Conservation (phyloP, 1,139 yeast genomes). For the Taiozyma onychis region DNA sequence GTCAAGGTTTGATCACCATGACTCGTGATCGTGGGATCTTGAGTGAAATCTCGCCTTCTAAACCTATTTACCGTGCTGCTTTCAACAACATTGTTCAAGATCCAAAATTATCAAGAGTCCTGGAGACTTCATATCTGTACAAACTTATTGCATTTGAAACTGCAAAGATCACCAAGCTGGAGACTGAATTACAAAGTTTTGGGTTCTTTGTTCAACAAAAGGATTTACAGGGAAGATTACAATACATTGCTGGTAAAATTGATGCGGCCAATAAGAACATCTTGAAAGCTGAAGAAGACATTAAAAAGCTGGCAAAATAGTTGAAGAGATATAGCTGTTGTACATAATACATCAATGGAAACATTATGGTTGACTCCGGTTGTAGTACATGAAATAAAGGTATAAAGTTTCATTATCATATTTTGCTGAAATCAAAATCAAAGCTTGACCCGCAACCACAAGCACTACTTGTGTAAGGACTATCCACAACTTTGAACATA, state of each 20-base stretch:
- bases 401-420: not conserved
- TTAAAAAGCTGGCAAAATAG: constrained; percentile 25
- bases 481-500: constrained; percentile 84
- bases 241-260: constrained; percentile 62
- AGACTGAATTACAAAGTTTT: constrained; percentile 63
- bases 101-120: constrained; percentile 46
- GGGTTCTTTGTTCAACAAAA: constrained; percentile 42
- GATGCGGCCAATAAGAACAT: constrained; percentile 48
- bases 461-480: constrained; percentile 84
- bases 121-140: constrained; percentile 58
- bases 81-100: constrained; percentile 62
- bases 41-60: constrained; percentile 62
- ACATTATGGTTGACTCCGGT: not conserved
- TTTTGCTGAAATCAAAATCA: constrained; percentile 42
- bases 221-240: constrained; percentile 54
- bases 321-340: not conserved
- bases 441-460: constrained; percentile 98
- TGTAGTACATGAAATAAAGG: not conserved
- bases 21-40: constrained; percentile 72
- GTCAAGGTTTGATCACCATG: constrained; percentile 67
- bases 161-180: constrained; percentile 57
- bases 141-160: constrained; percentile 54
- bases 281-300: constrained; percentile 35
- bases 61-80: constrained; percentile 82
- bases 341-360: not conserved